These are phyloP conservation scores for Medicago arabica DNA, from an alignment of 306 rosid genomes.

Conservation along the genomic window DNA sequence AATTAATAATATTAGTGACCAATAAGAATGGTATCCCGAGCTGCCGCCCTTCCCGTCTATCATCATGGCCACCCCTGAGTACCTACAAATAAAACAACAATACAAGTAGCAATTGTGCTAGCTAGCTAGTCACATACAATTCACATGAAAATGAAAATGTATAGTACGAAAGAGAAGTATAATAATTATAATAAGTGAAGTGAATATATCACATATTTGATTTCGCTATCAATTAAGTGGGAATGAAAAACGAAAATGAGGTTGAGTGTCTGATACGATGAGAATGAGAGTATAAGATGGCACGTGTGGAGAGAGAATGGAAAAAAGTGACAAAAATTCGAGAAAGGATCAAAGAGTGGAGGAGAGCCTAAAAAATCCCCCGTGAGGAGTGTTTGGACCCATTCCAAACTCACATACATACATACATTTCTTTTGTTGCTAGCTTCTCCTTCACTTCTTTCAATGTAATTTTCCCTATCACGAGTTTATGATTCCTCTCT, in stretches of 20 bases:
- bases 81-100: not conserved
- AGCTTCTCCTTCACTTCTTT: constrained; percentile 76
- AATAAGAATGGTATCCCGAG: no score
- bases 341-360: constrained; percentile 41
- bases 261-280: constrained; percentile 40
- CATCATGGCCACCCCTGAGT: not conserved
- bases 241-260: constrained; percentile 37
- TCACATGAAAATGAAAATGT: not conserved
- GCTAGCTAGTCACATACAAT: not conserved
- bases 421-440: constrained; percentile 69
- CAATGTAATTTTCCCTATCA: constrained; percentile 73
- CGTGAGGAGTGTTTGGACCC: constrained; percentile 99
- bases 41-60: no score
- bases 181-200: not conserved
- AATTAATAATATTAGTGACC: no score
- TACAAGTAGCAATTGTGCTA: not conserved
- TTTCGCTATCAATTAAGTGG: constrained; percentile 24
- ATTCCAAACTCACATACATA: constrained; percentile 52
- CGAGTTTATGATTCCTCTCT: constrained; percentile 59
- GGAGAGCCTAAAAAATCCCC: constrained; percentile 63
- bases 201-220: constrained; percentile 8
- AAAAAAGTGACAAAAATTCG: constrained; percentile 42
- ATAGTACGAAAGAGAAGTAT: not conserved
- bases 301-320: constrained; percentile 82
- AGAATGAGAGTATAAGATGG: constrained; percentile 50